These are phyloP conservation scores for Chalciporus pseudorubinellus DNA, from an alignment of 768 basidiomycete genomes.

Conservation along the genomic window DNA sequence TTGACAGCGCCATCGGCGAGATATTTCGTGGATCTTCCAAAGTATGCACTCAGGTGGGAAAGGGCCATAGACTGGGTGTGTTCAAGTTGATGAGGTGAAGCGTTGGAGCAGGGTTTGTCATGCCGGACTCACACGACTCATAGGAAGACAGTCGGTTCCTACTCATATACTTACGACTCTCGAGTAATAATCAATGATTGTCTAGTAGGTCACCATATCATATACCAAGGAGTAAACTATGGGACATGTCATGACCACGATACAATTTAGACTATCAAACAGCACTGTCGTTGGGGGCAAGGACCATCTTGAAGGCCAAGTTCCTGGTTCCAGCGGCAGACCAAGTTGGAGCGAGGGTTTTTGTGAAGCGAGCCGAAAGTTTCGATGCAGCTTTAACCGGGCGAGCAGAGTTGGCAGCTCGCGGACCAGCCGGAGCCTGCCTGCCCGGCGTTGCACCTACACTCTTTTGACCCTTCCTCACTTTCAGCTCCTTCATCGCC, in stretches of 20 bases:
- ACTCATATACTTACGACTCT: too few relatives aligned
- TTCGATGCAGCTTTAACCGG: constrained; percentile 1
- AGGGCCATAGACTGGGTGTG: constrained; percentile 20
- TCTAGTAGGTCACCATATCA: neutral
- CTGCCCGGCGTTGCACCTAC: neutral
- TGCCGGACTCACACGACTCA: too few relatives aligned
- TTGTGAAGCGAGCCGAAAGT: constrained; percentile 1
- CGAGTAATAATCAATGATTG: too few relatives aligned
- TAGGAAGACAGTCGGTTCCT: too few relatives aligned
- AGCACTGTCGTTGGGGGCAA: constrained; percentile 1
- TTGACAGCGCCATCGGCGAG: constrained; percentile 41
- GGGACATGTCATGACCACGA: neutral
- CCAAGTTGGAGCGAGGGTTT: neutral
- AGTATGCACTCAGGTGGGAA: constrained; percentile 29
- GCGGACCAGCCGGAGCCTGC: neutral
- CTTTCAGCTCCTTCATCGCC: neutral
- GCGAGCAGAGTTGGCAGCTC: neutral
- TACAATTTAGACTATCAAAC: constrained; percentile 8
- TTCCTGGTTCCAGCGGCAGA: neutral
- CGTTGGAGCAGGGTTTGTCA: neutral
- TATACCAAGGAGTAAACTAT: neutral
- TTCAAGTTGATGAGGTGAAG: neutral
- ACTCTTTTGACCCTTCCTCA: neutral
- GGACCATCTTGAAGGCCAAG: neutral
- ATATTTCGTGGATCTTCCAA: constrained; percentile 39